Conservation (phyloP, 139 green algal species). For the Gonium pectorale region DNA sequence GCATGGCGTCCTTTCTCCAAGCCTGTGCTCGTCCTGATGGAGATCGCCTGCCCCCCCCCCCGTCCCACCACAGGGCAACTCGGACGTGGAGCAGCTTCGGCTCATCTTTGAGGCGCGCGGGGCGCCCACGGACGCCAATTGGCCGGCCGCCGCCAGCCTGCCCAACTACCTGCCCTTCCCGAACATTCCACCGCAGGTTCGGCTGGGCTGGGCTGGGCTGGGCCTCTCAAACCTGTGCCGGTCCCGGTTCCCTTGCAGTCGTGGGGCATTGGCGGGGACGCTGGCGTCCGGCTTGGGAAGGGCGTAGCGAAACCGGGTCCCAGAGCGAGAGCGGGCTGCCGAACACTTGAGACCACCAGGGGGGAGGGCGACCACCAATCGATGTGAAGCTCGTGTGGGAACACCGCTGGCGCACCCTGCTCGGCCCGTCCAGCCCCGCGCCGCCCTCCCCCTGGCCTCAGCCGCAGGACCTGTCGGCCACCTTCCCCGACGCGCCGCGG, state of each 20-base stretch:
- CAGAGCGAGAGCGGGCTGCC: neutral
- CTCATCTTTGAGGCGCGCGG: conserved; percentile 71
- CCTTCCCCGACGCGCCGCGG: conserved; percentile 5
- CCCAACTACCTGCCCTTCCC: conserved; percentile 51
- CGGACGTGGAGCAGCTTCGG: conserved; percentile 63
- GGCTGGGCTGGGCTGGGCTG: neutral
- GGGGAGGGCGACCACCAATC: no score
- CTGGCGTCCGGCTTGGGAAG: neutral
- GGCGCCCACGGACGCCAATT: conserved; percentile 62
- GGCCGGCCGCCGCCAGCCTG: conserved; percentile 58
- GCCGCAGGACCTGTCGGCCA: conserved; percentile 5
- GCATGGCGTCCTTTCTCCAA: neutral
- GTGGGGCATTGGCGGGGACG: neutral
- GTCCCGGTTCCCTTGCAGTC: neutral
- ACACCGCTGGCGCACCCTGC: neutral
- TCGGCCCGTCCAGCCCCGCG: neutral
- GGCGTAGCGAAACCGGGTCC: neutral
- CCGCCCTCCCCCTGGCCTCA: neutral
- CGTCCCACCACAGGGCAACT: conserved; percentile 7
- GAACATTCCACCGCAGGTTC: neutral
- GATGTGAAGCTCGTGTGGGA: neutral
- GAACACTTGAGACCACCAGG: neutral
- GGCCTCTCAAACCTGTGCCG: neutral
- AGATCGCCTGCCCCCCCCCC: neutral
- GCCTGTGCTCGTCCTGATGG: neutral